Evolutionary conservation across 2,329 filamentous ascomycete genomes (phyloP), one percentile per base, ranked within the genome.

Genomic region (Neofusicoccum sp.): DNA sequence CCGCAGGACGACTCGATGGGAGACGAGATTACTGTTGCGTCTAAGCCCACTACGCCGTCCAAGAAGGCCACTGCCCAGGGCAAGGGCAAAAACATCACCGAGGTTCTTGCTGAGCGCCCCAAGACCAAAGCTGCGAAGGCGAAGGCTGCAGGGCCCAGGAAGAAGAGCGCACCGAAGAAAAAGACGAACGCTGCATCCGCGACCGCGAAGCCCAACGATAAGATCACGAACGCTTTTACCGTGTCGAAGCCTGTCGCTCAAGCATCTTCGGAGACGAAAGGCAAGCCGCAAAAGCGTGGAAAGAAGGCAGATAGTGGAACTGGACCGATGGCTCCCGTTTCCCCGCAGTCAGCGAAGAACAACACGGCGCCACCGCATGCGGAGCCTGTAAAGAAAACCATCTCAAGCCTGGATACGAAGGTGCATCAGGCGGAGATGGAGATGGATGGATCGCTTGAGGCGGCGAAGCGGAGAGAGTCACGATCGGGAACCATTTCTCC

Each of bases 141-240:
- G 9, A 72, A 73, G 61, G 61, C 41, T 33, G 8, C 52, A 4
- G 70, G 66, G 36, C 43, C 67, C 36, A 62, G 39, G 41, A 64
- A 64, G 47, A 71, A 70, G 48, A 54, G 67, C 22, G 69, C 68
- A 29, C 62, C 72, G 16, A 77, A 75, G 71, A 76, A 73, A 63
- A 62, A 54, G n/a, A 16, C 29, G 33, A 58, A 47, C 39, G 31
- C 41, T 36, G 11, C 44, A 8, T 44, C 70, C 7, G 48, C 68
- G 39, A 60, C 62, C 41, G 58, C 64, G 8, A 75, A 73, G 65
- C 61, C 50, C 64, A 74, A 69, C 60, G 64, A 65, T 11, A 74
- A 70, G 64, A 74, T 63, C 28, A 66, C 49, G n/a, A 62, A 49
- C 12, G 31, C 43, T 6, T 64, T 66, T 14, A 56, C 3, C 6